Base-by-base conservation (phyloP, 768 basidiomycete species). In the Phylloporus arenicola region DNA sequence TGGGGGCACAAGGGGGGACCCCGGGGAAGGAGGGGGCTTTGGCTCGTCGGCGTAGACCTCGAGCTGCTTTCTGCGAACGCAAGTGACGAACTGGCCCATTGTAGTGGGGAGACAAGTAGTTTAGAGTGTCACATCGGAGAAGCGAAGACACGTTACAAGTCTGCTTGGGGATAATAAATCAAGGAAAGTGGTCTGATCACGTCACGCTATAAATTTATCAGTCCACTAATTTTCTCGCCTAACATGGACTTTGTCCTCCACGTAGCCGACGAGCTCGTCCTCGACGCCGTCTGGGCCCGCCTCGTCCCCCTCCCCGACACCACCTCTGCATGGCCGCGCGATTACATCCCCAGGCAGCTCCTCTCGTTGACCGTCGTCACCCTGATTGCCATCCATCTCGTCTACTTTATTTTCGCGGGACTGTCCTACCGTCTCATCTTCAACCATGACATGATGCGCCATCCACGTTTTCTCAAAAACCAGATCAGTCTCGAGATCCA, bases 361-460 rank as follows among this genome's bases (percentile, higher is more conserved):
- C 19, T 86, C 27, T 93, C 92, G 1, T 72, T 98, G 52, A 68
- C 70, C 55, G 64, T 74, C 22, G 62, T 98, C 56, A 94, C 92
- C 1, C 69, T 88, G 47, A 58, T 91, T 51, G 93, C 93, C 53
- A 88, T 95, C 51, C 80, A 86, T 59, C 20, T 84, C 43, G 77
- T 99, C 42, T 99, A 99, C 70, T 93, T 96, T 70, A 45, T 86
- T 22, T 87, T 97, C 58, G 93, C 92, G n/a, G 72, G 78, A 38
- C 68, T 89, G 22, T 92, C 92, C 3, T 99, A 91, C 71, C 69
- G 70, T 39, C 84, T 77, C 69, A 81, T 98, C 49, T 99, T 97
- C 80, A 92, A 98, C 71, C 87, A 88, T 62, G 88, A 86, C 19
- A 96, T 88, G 92, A 94, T 88, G 86, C 76, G 79, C 29, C 96